phyloP scores from a whole-genome alignment of 2,329 filamentous ascomycete genomes.

The Dothideomycetes sp. region DNA sequence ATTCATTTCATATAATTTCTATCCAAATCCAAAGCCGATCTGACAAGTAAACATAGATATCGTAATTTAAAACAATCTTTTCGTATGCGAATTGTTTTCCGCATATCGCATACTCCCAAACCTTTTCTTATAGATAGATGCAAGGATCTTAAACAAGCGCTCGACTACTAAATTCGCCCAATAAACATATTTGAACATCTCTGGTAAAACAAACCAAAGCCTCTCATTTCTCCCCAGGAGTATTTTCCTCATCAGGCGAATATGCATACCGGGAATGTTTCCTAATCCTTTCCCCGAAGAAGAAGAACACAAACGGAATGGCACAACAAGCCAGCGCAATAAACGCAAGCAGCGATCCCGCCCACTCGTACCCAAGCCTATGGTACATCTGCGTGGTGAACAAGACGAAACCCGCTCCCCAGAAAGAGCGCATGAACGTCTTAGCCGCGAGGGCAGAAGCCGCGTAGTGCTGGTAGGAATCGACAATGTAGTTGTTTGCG shows the following conservation, averaged over 20 bases:
- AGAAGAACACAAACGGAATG: slow-evolving; percentile 76
- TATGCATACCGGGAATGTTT: slow-evolving; percentile 63
- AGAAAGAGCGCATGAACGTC: slow-evolving; percentile 24
- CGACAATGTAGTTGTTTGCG: slow-evolving; percentile 41
- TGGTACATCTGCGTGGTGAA: slow-evolving; percentile 25
- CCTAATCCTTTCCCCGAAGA: slow-evolving; percentile 61
- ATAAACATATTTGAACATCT: too few species aligned
- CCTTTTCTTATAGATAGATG: too few species aligned
- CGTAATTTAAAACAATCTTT: too few species aligned
- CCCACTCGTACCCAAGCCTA: background rate
- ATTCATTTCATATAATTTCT: too few species aligned
- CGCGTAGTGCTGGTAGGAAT: slow-evolving; percentile 61
- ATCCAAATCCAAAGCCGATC: too few species aligned
- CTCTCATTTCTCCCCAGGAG: too few species aligned
- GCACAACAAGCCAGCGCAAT: slow-evolving; percentile 55
- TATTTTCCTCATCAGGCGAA: slow-evolving; percentile 44
- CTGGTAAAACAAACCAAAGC: too few species aligned
- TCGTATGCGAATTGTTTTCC: too few species aligned
- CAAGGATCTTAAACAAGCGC: too few species aligned
- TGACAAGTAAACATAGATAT: too few species aligned
- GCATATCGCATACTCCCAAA: too few species aligned
- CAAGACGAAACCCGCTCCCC: slow-evolving; percentile 24
- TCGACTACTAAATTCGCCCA: too few species aligned
- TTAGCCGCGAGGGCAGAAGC: slow-evolving; percentile 38
- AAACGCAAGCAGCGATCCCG: background rate